Evolutionary conservation across 2,329 filamentous ascomycete species (phyloP), one percentile per base, ranked within the genome.

Genomic region (Pseudocercospora vitis): DNA sequence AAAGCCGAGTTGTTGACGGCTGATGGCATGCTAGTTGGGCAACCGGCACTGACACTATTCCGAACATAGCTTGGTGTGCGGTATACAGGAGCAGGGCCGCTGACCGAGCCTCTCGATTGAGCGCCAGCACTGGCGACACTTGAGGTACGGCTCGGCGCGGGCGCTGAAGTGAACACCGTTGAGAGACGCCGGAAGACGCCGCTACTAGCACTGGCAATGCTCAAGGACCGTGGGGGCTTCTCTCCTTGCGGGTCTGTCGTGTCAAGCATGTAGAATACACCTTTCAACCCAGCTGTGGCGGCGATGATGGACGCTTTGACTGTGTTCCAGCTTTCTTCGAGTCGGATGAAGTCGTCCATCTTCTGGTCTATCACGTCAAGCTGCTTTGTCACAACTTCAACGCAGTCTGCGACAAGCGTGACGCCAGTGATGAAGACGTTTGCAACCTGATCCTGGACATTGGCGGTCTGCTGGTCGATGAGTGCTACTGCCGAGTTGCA

Each of bases 191-290:
- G 64, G 54, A 71, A 65, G 51, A 70, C 61, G 5, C 54, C 60
- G 26, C 60, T 59, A 19, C 58, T 56, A 21, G 64, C 62, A 14
- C 60, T 64, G 3, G 66, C 63, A 32, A 68, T 60, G 48, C 62
- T 65, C 16, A 57, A 51, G 11, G 61, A 65, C 3, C 65, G 62
- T 23, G 62, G 42, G 3, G 56, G 46, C 12, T 50, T 57, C 16
- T 52, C 44, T 28, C 18, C 48, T 45, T 48, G 54, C 19, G 50
- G 52, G 48, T 55, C 54, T 28, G 53, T 60, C 3, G 62, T 50
- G 47, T 68, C 71, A 70, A 77, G 75, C 52, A 77, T 71, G 54
- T 69, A 74, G 65, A 76, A 76, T 52, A 77, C 71, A 9, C 74
- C 73, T 35, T 73, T 73, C 2, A 77, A 62, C 8, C 73, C 74